A percentile compares a stretch with the other conserved stretches of the same genome.
phyloP scores from a whole-genome alignment of 1,284 basidiomycete species.

The Cutaneotrichosporon sp. region DNA sequence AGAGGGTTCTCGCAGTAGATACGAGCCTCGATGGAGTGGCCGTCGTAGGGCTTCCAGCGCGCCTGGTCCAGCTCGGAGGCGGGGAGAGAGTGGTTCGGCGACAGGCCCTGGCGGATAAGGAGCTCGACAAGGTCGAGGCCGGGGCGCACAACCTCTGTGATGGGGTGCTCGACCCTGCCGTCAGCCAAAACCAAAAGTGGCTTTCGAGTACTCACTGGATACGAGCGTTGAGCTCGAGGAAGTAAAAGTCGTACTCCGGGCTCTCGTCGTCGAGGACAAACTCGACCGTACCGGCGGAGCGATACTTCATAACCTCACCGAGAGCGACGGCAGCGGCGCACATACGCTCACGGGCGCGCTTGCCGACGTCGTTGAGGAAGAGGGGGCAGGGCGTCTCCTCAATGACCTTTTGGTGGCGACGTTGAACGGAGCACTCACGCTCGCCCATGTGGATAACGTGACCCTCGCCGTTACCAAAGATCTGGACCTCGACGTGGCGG shows the following conservation, averaged over 20 bases:
- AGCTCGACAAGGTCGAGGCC: conserved; percentile 62
- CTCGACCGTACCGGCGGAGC: conserved; percentile 63
- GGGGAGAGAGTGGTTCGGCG: conserved; percentile 39
- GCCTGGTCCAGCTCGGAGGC: conserved; percentile 40
- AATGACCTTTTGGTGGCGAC: conserved; percentile 68
- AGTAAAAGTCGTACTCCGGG: conserved; percentile 55
- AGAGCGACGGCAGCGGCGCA: conserved; percentile 56
- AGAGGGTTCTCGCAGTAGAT: conserved; percentile 64
- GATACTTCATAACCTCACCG: conserved; percentile 55
- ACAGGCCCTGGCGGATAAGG: conserved; percentile 52
- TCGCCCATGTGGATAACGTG: conserved; percentile 63
- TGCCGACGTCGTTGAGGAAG: conserved; percentile 47
- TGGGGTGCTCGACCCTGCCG: conserved; percentile 58
- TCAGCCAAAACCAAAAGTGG: conserved; percentile 11
- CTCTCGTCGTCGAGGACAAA: conserved; percentile 58
- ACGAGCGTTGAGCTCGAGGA: conserved; percentile 69
- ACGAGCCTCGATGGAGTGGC: conserved; percentile 58
- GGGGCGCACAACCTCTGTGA: conserved; percentile 59
- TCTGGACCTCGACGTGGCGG: conserved; percentile 64
- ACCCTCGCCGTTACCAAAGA: conserved; percentile 60
- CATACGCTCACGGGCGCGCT: conserved; percentile 51
- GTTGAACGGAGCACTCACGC: conserved; percentile 65
- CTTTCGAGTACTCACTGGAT: conserved; percentile 53
- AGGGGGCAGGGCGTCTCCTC: conserved; percentile 57
- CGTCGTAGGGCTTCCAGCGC: conserved; percentile 24